A percentile compares a stretch with the other conserved stretches of the same genome.
phyloP scores from a whole-genome alignment of 345 rosid species.

The Anacardium occidentale region DNA sequence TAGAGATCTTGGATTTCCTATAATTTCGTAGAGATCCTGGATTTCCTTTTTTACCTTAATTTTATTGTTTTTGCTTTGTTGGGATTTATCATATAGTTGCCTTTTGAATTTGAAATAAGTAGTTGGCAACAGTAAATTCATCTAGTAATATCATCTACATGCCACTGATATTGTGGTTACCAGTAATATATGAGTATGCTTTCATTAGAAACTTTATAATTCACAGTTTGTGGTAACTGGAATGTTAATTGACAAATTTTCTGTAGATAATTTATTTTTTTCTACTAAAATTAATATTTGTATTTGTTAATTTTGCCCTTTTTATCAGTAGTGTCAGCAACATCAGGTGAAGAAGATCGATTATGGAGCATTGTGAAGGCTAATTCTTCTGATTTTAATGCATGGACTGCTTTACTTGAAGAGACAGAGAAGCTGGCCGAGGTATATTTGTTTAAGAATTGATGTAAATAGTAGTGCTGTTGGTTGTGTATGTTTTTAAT shows the following conservation, averaged over 20 bases:
- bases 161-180: not conserved
- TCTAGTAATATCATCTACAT: not conserved
- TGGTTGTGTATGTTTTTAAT: not conserved
- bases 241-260: not conserved
- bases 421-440: constrained; percentile 87
- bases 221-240: not conserved
- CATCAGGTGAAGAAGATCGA: constrained; percentile 83
- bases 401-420: constrained; percentile 86
- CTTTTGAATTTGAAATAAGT: not conserved
- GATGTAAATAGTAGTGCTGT: not conserved
- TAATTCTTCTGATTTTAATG: constrained; percentile 78
- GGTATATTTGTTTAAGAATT: constrained; percentile 41
- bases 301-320: not conserved
- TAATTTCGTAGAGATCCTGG: too few species aligned
- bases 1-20: too few species aligned
- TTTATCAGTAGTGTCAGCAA: constrained; percentile 37
- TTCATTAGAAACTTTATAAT: not conserved
- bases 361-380: constrained; percentile 82
- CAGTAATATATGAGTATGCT: not conserved
- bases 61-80: not conserved
- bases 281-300: not conserved
- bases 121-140: not conserved
- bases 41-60: not conserved
- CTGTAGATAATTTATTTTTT: not conserved
- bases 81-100: not conserved